Evolutionary conservation across 352 stramenopile genomes (phyloP).

Genomic region (Phytophthora pini): DNA sequence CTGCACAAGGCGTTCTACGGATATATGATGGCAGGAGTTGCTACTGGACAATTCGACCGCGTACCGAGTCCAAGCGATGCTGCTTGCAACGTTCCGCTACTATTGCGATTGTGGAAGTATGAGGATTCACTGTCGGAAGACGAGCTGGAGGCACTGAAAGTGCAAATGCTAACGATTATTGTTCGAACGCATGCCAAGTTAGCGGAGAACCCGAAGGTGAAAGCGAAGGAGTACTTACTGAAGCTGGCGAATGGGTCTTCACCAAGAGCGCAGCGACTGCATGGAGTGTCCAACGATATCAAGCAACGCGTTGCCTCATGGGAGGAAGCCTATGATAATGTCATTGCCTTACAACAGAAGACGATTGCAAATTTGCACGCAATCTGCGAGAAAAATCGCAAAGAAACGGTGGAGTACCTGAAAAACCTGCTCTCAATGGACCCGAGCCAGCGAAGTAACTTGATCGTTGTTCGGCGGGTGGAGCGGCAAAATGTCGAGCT

Average conservation of each 20-base stretch:
- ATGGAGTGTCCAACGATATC: conserved; percentile 34
- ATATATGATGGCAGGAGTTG: conserved; percentile 45
- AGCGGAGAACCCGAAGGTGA: conserved; percentile 60
- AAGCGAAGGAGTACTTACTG: conserved; percentile 74
- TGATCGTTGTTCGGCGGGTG: conserved; percentile 13
- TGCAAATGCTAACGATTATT: conserved; percentile 76
- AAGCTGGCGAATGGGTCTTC: conserved; percentile 50
- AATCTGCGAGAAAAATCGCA: conserved; percentile 57
- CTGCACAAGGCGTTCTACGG: conserved; percentile 72
- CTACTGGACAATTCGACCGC: conserved; percentile 55
- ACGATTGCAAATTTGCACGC: conserved; percentile 65
- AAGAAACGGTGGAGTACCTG: conserved; percentile 53
- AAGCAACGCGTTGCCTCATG: conserved; percentile 49
- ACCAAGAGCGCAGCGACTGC: conserved; percentile 9
- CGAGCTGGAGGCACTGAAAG: conserved; percentile 48
- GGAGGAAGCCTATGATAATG: conserved; percentile 80
- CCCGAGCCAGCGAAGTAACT: conserved; percentile 32
- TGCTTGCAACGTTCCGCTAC: conserved; percentile 43
- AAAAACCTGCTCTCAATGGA: conserved; percentile 65
- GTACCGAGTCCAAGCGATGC: conserved; percentile 56
- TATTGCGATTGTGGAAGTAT: conserved; percentile 59
- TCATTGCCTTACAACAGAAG: conserved; percentile 81
- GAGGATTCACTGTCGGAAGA: conserved; percentile 42
- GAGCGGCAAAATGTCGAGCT: conserved; percentile 1
- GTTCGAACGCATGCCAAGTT: conserved; percentile 62